These are phyloP conservation scores for Cyberlindnera euphorbiae DNA, from an alignment of 805 yeast genomes.

Conservation along the genomic window DNA sequence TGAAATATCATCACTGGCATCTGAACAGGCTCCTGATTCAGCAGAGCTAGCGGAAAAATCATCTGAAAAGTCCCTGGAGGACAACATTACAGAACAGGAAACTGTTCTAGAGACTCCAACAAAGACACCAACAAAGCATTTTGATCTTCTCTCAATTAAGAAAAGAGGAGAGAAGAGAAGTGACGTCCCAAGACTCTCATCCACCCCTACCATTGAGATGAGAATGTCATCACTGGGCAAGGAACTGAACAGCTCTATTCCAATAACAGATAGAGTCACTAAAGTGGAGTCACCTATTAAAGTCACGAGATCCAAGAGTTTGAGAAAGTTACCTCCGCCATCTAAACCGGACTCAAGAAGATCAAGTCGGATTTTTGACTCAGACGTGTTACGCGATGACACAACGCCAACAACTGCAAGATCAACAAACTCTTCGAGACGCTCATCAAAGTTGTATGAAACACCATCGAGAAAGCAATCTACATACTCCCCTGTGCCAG, in stretches of 20 bases:
- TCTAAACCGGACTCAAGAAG: slow-evolving; percentile 6
- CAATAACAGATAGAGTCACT: slow-evolving; percentile 17
- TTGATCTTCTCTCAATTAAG: slow-evolving; percentile 3
- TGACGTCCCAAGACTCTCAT: background rate
- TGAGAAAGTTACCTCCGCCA: slow-evolving; percentile 1
- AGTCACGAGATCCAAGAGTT: slow-evolving; percentile 6
- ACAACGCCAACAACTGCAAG: slow-evolving; percentile 1
- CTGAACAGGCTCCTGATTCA: too few species aligned
- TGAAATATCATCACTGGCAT: too few species aligned
- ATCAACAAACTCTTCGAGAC: slow-evolving; percentile 6
- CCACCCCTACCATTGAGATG: slow-evolving; percentile 13
- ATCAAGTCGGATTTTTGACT: slow-evolving; percentile 7
- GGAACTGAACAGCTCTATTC: slow-evolving; percentile 21
- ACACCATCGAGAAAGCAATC: background rate
- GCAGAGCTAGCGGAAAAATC: too few species aligned
- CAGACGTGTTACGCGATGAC: background rate
- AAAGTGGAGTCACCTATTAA: slow-evolving; percentile 7
- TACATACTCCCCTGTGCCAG: background rate
- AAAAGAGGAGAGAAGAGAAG: slow-evolving; percentile 14
- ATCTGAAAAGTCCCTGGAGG: slow-evolving; percentile 1
- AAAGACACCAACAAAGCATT: background rate
- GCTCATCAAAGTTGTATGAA: slow-evolving; percentile 6
- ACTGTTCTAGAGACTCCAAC: background rate
- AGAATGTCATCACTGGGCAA: slow-evolving; percentile 19
- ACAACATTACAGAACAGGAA: background rate